Evolutionary conservation across 805 yeast species (phyloP), one percentile per base, ranked within the genome.

Genomic region (Yarrowia keelungensis): DNA sequence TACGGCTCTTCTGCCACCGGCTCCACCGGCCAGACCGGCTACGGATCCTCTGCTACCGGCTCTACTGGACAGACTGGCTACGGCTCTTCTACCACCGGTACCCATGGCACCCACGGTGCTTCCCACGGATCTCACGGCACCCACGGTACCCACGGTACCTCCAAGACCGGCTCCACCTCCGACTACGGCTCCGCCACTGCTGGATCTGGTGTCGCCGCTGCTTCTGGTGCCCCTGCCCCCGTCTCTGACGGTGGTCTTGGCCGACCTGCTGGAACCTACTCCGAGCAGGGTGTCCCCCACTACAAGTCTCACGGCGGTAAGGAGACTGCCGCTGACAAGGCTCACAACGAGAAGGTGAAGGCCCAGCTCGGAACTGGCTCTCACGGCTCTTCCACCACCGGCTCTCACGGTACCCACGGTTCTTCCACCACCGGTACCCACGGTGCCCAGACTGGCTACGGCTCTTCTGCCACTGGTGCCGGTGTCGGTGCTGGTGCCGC

Each of bases 271-370:
- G 61, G 61, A 39, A 54, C 61, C 10, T 54, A 54, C 61, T 54
- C 61, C 61, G 61, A 54, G 38, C 61, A 54, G 61, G 61, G 61
- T 15, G 46, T 41, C 15, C 61, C 61, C 9, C 61, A 54, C 61
- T 54, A 54, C 61, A 54, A 54, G 61, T 54, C 61, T 9, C 61
- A 54, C 61, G 61, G 61, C 8, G 61, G 61, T 14, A 19, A 54
- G 38, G 61, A 54, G 46, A 54, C 61, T 15, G 43, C 46, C 14
- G 35, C 46, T 15, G 61, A 54, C 36, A 54, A 54, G 61, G n/a
- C 15, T 22, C 61, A 54, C 61, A 54, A 54, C 61, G 46, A 41
- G 46, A 54, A 54, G 61, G 61, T 54, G 46, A 41, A 54, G 61
- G 38, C 39, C 46, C 36, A 26, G 26, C 22, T 54, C 15, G 59